These are phyloP conservation scores for Brasilioporus rufonigricans DNA, from an alignment of 768 basidiomycete species.

Conservation along the genomic window DNA sequence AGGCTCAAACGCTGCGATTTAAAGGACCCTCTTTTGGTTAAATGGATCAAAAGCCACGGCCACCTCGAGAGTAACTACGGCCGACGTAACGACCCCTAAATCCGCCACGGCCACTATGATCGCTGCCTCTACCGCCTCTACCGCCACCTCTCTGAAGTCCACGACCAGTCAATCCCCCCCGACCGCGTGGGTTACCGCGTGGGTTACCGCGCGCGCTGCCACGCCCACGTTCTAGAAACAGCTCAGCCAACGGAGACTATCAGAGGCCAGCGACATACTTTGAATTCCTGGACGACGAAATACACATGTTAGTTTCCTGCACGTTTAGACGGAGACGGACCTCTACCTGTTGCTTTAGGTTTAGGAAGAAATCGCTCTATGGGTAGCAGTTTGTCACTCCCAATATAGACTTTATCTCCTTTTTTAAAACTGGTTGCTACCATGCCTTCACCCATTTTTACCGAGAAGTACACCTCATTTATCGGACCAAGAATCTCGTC, in stretches of 20 bases:
- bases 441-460: constrained; percentile 97
- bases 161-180: constrained; percentile 28
- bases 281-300: constrained; percentile 28
- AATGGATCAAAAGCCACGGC: constrained; percentile 47
- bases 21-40: too few species aligned
- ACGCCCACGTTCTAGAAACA: constrained; percentile 45
- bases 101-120: constrained; percentile 45
- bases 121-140: constrained; percentile 37
- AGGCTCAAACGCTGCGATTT: too few species aligned
- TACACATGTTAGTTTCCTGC: background rate
- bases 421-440: constrained; percentile 93
- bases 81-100: constrained; percentile 47
- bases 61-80: constrained; percentile 40
- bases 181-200: constrained; percentile 28
- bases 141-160: constrained; percentile 36
- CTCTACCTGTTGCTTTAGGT: constrained; percentile 81
- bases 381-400: constrained; percentile 93
- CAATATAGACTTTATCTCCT: constrained; percentile 98
- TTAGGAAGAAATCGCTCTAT: constrained; percentile 97
- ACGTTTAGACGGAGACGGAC: constrained; percentile 20
- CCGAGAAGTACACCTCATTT: constrained; percentile 96
- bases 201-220: constrained; percentile 28
- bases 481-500: constrained; percentile 99
- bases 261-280: constrained; percentile 9
- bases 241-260: constrained; percentile 28